Conservation (phyloP, 2,329 filamentous ascomycete genomes). For the Cercospora sesami region DNA sequence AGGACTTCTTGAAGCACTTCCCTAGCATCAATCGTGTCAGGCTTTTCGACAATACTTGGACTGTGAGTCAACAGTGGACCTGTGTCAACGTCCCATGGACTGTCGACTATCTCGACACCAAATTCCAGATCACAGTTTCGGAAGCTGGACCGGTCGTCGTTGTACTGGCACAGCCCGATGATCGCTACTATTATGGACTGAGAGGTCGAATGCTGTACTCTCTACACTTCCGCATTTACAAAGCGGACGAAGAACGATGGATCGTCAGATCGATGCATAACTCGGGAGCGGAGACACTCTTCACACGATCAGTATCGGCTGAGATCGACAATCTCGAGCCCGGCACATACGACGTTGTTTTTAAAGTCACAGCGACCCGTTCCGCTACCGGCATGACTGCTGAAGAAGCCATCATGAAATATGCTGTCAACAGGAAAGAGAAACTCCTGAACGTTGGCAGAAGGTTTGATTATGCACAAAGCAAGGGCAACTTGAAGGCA, state of each 20-base stretch:
- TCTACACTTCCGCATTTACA: constrained; percentile 60
- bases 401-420: constrained; percentile 66
- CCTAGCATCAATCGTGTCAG: constrained; percentile 59
- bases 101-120: constrained; percentile 61
- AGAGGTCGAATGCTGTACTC: constrained; percentile 59
- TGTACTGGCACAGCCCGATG: constrained; percentile 61
- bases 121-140: constrained; percentile 57
- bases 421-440: constrained; percentile 64
- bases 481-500: constrained; percentile 60
- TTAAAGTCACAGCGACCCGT: constrained; percentile 72
- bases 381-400: constrained; percentile 53
- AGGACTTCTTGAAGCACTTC: constrained; percentile 56
- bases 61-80: constrained; percentile 62
- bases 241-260: constrained; percentile 41
- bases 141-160: constrained; percentile 57
- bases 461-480: constrained; percentile 69
- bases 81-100: constrained; percentile 61
- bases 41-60: constrained; percentile 64
- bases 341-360: constrained; percentile 72
- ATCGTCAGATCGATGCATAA: constrained; percentile 38
- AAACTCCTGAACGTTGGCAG: constrained; percentile 72
- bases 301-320: constrained; percentile 73
- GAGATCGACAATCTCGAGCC: constrained; percentile 69
- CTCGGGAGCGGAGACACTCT: constrained; percentile 54
- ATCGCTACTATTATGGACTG: constrained; percentile 60